Conservation (phyloP, 495 filamentous ascomycete genomes). For the Tuber borchii region DNA sequence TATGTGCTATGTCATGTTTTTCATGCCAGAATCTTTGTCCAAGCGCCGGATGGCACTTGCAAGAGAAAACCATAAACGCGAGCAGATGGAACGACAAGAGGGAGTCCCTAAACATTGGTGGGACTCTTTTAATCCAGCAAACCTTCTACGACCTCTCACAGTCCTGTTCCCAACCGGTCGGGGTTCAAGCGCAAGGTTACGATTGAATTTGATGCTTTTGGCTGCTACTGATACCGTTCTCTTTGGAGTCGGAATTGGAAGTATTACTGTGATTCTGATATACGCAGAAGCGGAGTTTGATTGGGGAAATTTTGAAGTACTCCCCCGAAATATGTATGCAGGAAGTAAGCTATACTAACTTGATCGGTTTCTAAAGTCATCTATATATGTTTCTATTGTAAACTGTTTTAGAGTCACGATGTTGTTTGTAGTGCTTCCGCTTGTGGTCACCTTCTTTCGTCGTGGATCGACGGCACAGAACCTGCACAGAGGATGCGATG, state of each 20-base stretch:
- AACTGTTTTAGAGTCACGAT: slow-evolving; percentile 66
- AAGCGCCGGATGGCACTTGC: slow-evolving; percentile 60
- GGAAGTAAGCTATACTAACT: background rate
- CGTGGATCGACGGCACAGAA: slow-evolving; percentile 43
- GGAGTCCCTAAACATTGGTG: slow-evolving; percentile 22
- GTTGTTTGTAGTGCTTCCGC: slow-evolving; percentile 67
- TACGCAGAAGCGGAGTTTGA: slow-evolving; percentile 72
- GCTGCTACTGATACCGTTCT: slow-evolving; percentile 70
- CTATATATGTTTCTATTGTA: slow-evolving; percentile 67
- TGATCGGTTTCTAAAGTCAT: slow-evolving; percentile 42
- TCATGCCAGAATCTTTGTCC: slow-evolving; percentile 77
- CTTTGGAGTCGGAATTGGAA: slow-evolving; percentile 75
- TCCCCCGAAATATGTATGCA: background rate
- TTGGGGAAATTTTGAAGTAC: slow-evolving; percentile 68
- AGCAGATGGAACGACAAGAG: slow-evolving; percentile 24
- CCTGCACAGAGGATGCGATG: slow-evolving; percentile 60
- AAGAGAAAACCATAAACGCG: slow-evolving; percentile 55
- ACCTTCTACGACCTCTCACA: slow-evolving; percentile 65
- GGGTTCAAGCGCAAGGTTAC: slow-evolving; percentile 55
- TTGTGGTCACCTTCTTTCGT: slow-evolving; percentile 46
- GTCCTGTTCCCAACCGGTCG: slow-evolving; percentile 67
- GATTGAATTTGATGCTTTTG: slow-evolving; percentile 71
- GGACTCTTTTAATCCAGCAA: slow-evolving; percentile 49
- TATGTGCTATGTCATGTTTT: slow-evolving; percentile 58
- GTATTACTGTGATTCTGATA: slow-evolving; percentile 66